Evolutionary conservation across 2,329 filamentous ascomycete genomes (phyloP).

Genomic region (Ceratocystis cubensis): DNA sequence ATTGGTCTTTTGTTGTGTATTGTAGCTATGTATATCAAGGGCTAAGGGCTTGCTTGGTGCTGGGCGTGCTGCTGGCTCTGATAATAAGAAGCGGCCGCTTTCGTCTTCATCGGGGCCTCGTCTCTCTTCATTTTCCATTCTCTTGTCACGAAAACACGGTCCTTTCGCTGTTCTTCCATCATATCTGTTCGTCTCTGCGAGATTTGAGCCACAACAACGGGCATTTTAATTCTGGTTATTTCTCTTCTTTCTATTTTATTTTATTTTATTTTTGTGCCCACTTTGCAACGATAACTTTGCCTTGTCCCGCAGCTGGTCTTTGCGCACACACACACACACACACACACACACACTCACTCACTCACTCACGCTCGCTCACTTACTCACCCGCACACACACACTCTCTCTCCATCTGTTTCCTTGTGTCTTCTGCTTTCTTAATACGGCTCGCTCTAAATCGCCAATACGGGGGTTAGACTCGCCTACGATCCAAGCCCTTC

Average conservation of each 20-base stretch:
- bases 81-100: neutral
- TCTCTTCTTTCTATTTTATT: neutral
- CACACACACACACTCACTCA: neutral
- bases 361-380: neutral
- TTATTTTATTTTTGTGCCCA: neutral
- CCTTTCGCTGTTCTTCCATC: neutral
- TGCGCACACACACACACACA: neutral
- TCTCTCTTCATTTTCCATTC: neutral
- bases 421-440: neutral
- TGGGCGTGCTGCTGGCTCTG: neutral
- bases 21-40: neutral
- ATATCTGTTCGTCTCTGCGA: neutral
- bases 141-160: neutral
- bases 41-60: neutral
- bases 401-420: neutral
- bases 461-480: neutral
- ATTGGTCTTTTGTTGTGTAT: too few relatives aligned
- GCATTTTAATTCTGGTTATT: neutral
- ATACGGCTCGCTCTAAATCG: neutral
- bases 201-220: neutral
- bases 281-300: neutral
- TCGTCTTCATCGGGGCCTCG: neutral
- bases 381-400: neutral
- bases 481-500: neutral
- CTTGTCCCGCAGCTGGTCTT: slow-evolving; percentile 1